These are phyloP conservation scores for Teratosphaeria epicoccoides DNA, from an alignment of 2,329 filamentous ascomycete species.

Conservation along the genomic window DNA sequence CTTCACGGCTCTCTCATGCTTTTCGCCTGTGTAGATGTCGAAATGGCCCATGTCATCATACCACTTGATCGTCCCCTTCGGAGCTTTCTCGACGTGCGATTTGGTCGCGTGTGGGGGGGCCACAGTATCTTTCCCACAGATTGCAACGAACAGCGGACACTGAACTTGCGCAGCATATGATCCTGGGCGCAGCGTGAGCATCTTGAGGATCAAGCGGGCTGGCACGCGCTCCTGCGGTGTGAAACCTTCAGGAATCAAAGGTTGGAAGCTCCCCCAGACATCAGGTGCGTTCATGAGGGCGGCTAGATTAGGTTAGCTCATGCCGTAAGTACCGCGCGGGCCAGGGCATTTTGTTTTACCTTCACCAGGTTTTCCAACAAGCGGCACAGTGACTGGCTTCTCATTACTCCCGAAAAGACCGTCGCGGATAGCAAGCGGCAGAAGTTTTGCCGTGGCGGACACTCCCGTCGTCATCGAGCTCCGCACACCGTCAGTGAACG, in stretches of 20 bases:
- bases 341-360: conserved; percentile 17
- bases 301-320: conserved; percentile 5
- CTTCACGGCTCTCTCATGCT: conserved; percentile 24
- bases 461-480: background rate
- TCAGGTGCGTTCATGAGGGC: background rate
- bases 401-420: background rate
- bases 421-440: background rate
- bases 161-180: conserved; percentile 5
- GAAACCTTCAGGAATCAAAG: conserved; percentile 6
- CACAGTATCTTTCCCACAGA: conserved; percentile 31
- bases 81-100: conserved; percentile 4
- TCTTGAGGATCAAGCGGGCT: background rate
- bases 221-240: conserved; percentile 12
- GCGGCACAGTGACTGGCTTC: conserved; percentile 9
- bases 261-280: background rate
- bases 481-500: background rate
- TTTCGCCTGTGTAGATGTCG: conserved; percentile 24
- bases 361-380: conserved; percentile 26
- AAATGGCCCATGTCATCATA: conserved; percentile 26
- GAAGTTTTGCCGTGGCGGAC: background rate
- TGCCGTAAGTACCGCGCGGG: conserved; percentile 23
- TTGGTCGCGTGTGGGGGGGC: conserved; percentile 26
- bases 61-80: background rate
- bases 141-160: conserved; percentile 28
- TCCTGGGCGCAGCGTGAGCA: background rate